phyloP scores from a whole-genome alignment of 1,139 yeast species.

The Taphrina sp. region DNA sequence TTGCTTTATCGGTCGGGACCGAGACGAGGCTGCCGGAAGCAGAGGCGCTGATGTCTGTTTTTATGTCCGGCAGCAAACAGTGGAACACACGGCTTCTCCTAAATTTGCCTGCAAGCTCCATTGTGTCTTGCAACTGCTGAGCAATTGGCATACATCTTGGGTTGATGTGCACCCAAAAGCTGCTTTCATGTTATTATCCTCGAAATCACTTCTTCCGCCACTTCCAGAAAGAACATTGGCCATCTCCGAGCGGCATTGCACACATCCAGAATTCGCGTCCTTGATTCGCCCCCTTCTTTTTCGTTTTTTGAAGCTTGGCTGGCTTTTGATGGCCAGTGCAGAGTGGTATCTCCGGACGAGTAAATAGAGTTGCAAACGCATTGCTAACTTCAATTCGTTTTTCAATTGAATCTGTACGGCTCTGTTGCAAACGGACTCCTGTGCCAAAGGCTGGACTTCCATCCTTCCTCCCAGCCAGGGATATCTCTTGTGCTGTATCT shows the following conservation, averaged over 20 bases:
- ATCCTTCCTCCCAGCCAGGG: background rate
- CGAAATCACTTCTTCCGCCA: constrained; percentile 41
- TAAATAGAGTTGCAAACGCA: constrained; percentile 42
- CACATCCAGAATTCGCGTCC: constrained; percentile 49
- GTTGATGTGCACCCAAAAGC: too few species aligned
- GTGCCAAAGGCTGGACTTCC: too few species aligned
- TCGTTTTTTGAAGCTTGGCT: constrained; percentile 43
- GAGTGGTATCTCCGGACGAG: constrained; percentile 42
- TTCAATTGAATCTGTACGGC: constrained; percentile 8
- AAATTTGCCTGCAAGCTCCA: too few species aligned
- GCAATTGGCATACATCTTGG: too few species aligned
- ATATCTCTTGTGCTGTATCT: too few species aligned
- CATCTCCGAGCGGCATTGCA: constrained; percentile 43
- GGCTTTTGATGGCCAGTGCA: constrained; percentile 45
- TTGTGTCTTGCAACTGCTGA: too few species aligned
- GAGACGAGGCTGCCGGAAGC: too few species aligned
- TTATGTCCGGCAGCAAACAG: too few species aligned
- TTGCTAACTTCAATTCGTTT: constrained; percentile 8
- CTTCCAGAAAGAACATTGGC: constrained; percentile 45
- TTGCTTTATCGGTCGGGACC: too few species aligned
- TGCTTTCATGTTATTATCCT: too few species aligned
- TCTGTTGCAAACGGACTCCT: constrained; percentile 6
- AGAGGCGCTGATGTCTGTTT: too few species aligned
- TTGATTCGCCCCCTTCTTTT: constrained; percentile 45
- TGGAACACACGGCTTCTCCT: too few species aligned